Evolutionary conservation across 768 basidiomycete genomes (phyloP).

Genomic region (Imleria badia): DNA sequence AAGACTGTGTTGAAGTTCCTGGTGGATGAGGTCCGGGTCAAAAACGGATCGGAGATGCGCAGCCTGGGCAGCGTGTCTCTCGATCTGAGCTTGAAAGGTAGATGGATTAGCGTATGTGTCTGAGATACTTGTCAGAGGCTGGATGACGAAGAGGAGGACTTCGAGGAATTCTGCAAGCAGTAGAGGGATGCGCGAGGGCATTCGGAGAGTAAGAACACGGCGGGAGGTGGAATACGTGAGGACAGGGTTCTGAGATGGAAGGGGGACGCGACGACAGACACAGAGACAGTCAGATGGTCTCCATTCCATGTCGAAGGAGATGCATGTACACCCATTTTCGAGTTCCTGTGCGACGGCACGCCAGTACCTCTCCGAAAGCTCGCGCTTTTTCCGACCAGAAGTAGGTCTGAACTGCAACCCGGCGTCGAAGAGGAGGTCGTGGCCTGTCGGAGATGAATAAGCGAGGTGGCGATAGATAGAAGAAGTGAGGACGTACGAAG

Average conservation of each 20-base stretch:
- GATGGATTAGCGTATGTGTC: constrained; percentile 60
- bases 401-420: constrained; percentile 81
- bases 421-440: constrained; percentile 88
- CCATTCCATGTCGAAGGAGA: constrained; percentile 65
- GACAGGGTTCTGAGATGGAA: constrained; percentile 41
- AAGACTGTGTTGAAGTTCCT: constrained; percentile 72
- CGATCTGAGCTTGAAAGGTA: constrained; percentile 57
- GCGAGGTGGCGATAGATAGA: background rate
- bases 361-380: constrained; percentile 83
- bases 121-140: constrained; percentile 65
- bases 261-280: constrained; percentile 47
- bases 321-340: constrained; percentile 79
- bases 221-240: constrained; percentile 44
- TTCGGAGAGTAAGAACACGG: constrained; percentile 56
- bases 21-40: constrained; percentile 79
- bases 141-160: constrained; percentile 81
- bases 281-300: constrained; percentile 57
- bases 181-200: constrained; percentile 68
- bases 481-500: constrained; percentile 61
- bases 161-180: constrained; percentile 77
- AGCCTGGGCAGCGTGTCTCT: constrained; percentile 62
- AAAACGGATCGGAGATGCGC: constrained; percentile 70
- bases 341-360: constrained; percentile 75
- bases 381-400: constrained; percentile 68
- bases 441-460: constrained; percentile 47